phyloP scores from a whole-genome alignment of 1,284 basidiomycete genomes.

The Waitea zeae region DNA sequence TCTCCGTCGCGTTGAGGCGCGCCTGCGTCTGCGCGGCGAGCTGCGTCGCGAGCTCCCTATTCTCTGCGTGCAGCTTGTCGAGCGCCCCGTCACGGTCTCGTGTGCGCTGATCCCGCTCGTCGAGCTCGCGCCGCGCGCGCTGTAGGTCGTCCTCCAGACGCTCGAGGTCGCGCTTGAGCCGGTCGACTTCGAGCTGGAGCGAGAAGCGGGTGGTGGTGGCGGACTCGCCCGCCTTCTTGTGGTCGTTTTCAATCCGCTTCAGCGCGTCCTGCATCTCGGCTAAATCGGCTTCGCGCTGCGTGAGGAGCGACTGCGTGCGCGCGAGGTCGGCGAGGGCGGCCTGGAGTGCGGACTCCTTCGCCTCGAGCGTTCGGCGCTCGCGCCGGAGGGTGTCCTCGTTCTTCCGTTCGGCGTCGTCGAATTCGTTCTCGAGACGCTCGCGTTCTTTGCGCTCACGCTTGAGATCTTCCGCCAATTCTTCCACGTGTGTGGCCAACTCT shows the following conservation, averaged over 20 bases:
- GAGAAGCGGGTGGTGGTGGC: slow-evolving; percentile 76
- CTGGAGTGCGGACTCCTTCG: slow-evolving; percentile 49
- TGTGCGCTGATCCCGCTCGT: slow-evolving; percentile 42
- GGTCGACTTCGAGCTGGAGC: slow-evolving; percentile 81
- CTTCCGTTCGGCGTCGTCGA: slow-evolving; percentile 34
- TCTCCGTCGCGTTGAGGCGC: slow-evolving; percentile 69
- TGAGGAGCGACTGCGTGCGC: slow-evolving; percentile 38
- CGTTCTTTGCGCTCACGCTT: slow-evolving; percentile 34
- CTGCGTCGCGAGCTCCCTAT: slow-evolving; percentile 60
- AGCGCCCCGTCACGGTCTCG: slow-evolving; percentile 54
- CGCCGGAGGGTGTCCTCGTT: slow-evolving; percentile 40
- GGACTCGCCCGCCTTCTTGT: slow-evolving; percentile 62
- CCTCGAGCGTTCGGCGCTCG: slow-evolving; percentile 42
- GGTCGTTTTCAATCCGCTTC: slow-evolving; percentile 44
- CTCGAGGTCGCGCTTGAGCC: slow-evolving; percentile 73
- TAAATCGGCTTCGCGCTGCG: slow-evolving; percentile 59
- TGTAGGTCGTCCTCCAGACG: slow-evolving; percentile 68
- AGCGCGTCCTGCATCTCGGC: slow-evolving; percentile 59
- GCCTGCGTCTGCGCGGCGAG: slow-evolving; percentile 75
- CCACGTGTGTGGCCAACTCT: slow-evolving; percentile 57
- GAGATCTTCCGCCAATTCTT: slow-evolving; percentile 54
- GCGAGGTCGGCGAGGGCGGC: slow-evolving; percentile 43
- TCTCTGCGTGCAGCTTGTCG: slow-evolving; percentile 62
- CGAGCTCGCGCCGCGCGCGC: slow-evolving; percentile 57
- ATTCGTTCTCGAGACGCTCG: slow-evolving; percentile 37